A percentile compares a stretch with the other conserved stretches of the same genome.
These are phyloP conservation scores for Novymonas esmeraldas DNA, from an alignment of 208 protist genomes.

Conservation along the genomic window DNA sequence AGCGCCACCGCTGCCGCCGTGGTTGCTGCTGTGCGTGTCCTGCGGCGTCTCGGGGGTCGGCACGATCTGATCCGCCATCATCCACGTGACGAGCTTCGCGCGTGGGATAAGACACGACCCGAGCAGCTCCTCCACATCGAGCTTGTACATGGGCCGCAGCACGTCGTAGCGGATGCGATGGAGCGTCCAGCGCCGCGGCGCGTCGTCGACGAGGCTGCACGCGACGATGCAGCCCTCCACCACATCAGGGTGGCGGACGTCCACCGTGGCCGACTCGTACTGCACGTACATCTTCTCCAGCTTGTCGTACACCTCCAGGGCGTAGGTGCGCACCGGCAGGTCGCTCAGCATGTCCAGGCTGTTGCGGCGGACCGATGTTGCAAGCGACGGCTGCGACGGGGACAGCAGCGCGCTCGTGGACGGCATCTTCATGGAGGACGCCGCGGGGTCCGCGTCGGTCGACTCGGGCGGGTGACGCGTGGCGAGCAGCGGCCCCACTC, in stretches of 20 bases:
- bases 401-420: not conserved
- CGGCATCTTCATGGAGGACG: not conserved
- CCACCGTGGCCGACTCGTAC: conserved; percentile 69
- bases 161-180: conserved; percentile 74
- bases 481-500: conserved; percentile 49
- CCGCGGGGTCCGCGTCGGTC: conserved; percentile 1
- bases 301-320: conserved; percentile 87
- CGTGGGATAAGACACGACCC: conserved; percentile 68
- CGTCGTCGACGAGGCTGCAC: conserved; percentile 64
- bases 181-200: conserved; percentile 53
- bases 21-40: conserved; percentile 5
- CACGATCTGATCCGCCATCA: conserved; percentile 62
- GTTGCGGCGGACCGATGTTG: conserved; percentile 4
- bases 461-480: conserved; percentile 16
- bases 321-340: conserved; percentile 49
- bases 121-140: conserved; percentile 68
- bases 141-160: conserved; percentile 72
- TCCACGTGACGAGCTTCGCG: conserved; percentile 67
- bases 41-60: conserved; percentile 33
- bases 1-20: conserved; percentile 5
- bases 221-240: conserved; percentile 78
- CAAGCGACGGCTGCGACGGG: conserved; percentile 1
- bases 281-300: conserved; percentile 77
- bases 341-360: conserved; percentile 26
- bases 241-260: conserved; percentile 69